Conservation (phyloP, 148 eudicot species). For the Chenopodium suecicum region DNA sequence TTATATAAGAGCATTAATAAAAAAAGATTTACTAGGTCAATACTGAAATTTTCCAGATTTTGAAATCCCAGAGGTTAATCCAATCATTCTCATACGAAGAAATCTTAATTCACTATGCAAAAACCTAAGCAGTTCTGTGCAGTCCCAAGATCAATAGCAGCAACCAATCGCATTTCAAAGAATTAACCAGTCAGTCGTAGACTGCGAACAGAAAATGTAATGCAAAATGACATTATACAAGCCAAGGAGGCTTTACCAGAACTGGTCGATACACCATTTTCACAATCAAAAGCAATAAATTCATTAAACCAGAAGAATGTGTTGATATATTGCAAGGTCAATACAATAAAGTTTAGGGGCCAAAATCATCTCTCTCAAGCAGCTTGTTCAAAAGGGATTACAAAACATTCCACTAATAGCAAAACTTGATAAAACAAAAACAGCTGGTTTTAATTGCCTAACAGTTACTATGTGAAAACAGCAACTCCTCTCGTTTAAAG, state of each 20-base stretch:
- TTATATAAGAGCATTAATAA: no score
- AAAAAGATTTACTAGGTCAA: no score
- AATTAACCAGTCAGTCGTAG: no score
- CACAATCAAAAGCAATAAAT: background rate
- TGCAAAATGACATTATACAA: background rate
- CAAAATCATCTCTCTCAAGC: background rate
- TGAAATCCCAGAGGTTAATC: no score
- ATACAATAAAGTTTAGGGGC: background rate
- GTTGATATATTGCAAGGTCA: background rate
- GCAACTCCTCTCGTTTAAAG: constrained; percentile 18
- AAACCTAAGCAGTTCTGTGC: no score
- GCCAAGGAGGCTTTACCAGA: no score
- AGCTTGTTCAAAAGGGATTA: constrained; percentile 17
- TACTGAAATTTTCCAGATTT: no score
- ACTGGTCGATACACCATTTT: background rate
- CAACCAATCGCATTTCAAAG: no score
- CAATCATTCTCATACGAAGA: no score
- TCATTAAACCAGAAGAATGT: background rate
- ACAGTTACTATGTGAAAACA: constrained; percentile 24
- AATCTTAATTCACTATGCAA: no score
- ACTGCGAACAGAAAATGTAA: background rate
- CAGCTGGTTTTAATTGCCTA: constrained; percentile 19
- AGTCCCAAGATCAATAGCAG: no score
- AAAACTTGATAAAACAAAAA: constrained; percentile 17
- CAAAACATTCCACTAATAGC: constrained; percentile 14